Base-by-base conservation (phyloP, 2,329 filamentous ascomycete genomes). In the Colletotrichum ledebouriae region DNA sequence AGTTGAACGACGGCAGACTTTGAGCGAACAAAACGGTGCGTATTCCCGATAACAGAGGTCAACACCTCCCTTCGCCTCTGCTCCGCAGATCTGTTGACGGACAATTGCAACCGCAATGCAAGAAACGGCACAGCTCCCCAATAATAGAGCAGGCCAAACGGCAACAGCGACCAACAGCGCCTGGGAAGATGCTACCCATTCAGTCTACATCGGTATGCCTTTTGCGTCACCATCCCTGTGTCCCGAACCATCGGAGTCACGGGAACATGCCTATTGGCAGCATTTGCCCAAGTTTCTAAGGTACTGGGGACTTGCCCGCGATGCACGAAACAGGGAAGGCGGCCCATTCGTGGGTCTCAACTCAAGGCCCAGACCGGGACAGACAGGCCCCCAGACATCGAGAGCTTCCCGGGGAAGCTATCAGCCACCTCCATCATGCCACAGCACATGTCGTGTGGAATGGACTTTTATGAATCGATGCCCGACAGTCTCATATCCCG, bases 171-270 rank as follows among this genome's bases (percentile, higher is more conserved):
- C 53, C 42, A 67, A 63, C 59, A 64, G 64, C 53, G 41, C 29
- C 57, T 20, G 44, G 59, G 47, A 25, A 60, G 55, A 29, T 20
- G 47, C 46, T 59, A 55, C 15, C 41, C 47, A 33, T 55, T 29
- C 59, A 63, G 50, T 25, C 20, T 34, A 53, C 20, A 55, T 49
- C 61, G 61, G 55, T 61, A 68, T 59, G 55, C 61, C 12, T 65
- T 46, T 52, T 59, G 65, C 65, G 61, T 68, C 65, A 68, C 56
- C 65, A 68, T 68, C 65, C 65, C 61, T 65, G 65, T 63, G 44
- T 65, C 61, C 65, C 41, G 37, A 20, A 37, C 39, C 17, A 29
- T 20, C 46, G 60, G 62, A 47, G 69, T 71, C 53, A 55, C 42
- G 29, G 49, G 67, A 53, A 71, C 69, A 69, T 70, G 53, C 39